phyloP scores from a whole-genome alignment of 441 rosid species.

The Biscutella laevigata region DNA sequence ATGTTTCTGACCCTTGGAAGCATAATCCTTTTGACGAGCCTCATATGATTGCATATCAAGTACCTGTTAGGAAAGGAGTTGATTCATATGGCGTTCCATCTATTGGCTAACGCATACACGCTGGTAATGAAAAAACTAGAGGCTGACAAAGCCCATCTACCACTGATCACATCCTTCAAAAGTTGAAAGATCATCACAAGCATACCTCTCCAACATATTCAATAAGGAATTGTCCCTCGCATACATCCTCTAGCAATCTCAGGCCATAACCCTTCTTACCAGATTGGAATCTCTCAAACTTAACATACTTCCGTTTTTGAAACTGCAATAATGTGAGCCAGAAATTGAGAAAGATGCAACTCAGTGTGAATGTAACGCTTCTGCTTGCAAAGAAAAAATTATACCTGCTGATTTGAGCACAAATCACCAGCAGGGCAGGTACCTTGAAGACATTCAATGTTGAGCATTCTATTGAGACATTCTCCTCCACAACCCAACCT shows the following conservation, averaged over 20 bases:
- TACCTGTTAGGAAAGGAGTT: constrained; percentile 45
- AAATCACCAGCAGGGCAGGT: constrained; percentile 87
- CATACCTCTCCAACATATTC: constrained; percentile 99
- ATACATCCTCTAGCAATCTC: constrained; percentile 60
- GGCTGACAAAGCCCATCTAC: background rate
- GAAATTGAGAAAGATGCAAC: constrained; percentile 15
- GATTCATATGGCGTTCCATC: too few relatives aligned
- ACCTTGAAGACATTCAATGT: constrained; percentile 87
- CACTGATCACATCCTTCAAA: constrained; percentile 12
- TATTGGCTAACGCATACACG: background rate
- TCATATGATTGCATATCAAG: constrained; percentile 85
- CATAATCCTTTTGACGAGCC: constrained; percentile 82
- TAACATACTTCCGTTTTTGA: constrained; percentile 73
- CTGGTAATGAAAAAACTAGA: background rate
- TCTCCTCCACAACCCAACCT: constrained; percentile 80
- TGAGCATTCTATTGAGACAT: constrained; percentile 91
- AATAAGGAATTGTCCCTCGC: constrained; percentile 72
- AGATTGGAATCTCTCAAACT: constrained; percentile 62
- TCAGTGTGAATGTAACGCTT: constrained; percentile 1
- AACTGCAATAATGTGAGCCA: constrained; percentile 51
- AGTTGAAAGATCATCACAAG: constrained; percentile 15
- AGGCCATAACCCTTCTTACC: constrained; percentile 98
- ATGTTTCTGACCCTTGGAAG: constrained; percentile 87
- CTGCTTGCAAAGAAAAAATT: constrained; percentile 15
- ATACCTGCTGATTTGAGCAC: constrained; percentile 92